Conservation (phyloP, 345 rosid species). For the Euphorbia tirucalli region DNA sequence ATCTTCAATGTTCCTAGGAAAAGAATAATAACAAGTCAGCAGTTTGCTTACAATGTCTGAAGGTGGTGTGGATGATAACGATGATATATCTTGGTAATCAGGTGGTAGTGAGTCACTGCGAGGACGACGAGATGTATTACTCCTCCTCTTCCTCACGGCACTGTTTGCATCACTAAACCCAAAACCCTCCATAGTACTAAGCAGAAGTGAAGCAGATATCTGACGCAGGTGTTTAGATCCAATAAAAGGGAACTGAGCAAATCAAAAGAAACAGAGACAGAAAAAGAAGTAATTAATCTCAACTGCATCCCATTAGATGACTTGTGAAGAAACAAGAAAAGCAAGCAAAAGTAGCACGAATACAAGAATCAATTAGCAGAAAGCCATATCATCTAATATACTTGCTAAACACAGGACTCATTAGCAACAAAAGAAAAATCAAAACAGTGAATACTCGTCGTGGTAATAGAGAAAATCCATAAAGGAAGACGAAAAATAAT, state of each 20-base stretch:
- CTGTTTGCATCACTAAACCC: slow-evolving; percentile 53
- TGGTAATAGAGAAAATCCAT: neutral
- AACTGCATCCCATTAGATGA: neutral
- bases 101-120: slow-evolving; percentile 53
- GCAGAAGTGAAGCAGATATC: slow-evolving; percentile 1
- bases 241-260: neutral
- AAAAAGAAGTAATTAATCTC: neutral
- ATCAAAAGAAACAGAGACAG: neutral
- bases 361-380: neutral
- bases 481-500: neutral
- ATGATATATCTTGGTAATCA: slow-evolving; percentile 51
- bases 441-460: neutral
- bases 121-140: slow-evolving; percentile 59
- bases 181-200: slow-evolving; percentile 49
- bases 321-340: neutral
- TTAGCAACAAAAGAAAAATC: neutral
- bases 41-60: slow-evolving; percentile 48
- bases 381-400: too few species aligned
- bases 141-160: slow-evolving; percentile 68
- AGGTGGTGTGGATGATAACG: slow-evolving; percentile 69
- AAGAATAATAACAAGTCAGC: slow-evolving; percentile 4
- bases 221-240: neutral
- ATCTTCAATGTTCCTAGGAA: slow-evolving; percentile 12
- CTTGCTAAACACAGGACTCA: neutral
- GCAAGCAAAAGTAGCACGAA: neutral